These are phyloP conservation scores for Scenedesmus sp. DNA, from an alignment of 163 green algal genomes.

Conservation along the genomic window DNA sequence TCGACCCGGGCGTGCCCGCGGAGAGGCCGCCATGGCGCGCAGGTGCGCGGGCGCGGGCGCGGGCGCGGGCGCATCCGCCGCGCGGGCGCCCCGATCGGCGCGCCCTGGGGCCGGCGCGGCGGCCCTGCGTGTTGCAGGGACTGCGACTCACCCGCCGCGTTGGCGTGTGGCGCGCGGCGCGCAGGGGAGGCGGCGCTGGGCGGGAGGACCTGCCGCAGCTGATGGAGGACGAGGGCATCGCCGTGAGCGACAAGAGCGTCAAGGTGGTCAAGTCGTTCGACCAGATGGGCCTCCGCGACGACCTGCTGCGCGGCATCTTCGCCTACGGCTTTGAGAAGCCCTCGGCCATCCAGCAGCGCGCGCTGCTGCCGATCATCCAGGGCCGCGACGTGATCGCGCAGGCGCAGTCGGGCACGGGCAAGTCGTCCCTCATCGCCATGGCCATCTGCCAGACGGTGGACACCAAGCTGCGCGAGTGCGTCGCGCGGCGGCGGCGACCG, in stretches of 20 bases:
- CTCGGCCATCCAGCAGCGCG: slow-evolving; percentile 98
- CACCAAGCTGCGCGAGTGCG: slow-evolving; percentile 77
- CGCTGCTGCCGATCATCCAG: slow-evolving; percentile 92
- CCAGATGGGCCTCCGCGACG: slow-evolving; percentile 91
- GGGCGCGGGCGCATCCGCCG: no score
- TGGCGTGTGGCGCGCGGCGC: no score
- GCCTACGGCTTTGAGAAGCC: slow-evolving; percentile 99
- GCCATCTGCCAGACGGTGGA: slow-evolving; percentile 92
- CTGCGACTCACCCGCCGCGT: no score
- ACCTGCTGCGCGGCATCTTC: slow-evolving; percentile 96
- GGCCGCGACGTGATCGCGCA: slow-evolving; percentile 97
- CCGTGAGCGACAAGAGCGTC: slow-evolving; percentile 29
- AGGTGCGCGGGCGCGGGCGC: no score
- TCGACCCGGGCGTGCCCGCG: no score
- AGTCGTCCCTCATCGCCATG: slow-evolving; percentile 97
- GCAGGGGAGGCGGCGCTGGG: no score
- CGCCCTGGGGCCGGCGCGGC: no score
- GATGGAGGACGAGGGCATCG: slow-evolving; percentile 34
- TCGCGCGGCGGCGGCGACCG: background rate
- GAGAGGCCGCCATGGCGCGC: no score
- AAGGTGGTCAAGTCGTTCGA: slow-evolving; percentile 87
- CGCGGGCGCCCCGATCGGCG: no score
- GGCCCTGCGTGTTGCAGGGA: no score
- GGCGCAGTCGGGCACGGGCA: slow-evolving; percentile 98
- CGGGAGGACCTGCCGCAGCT: background rate